These are phyloP conservation scores for Planoprotostelium fungivorum DNA, from an alignment of 78 protist genomes.

Conservation along the genomic window DNA sequence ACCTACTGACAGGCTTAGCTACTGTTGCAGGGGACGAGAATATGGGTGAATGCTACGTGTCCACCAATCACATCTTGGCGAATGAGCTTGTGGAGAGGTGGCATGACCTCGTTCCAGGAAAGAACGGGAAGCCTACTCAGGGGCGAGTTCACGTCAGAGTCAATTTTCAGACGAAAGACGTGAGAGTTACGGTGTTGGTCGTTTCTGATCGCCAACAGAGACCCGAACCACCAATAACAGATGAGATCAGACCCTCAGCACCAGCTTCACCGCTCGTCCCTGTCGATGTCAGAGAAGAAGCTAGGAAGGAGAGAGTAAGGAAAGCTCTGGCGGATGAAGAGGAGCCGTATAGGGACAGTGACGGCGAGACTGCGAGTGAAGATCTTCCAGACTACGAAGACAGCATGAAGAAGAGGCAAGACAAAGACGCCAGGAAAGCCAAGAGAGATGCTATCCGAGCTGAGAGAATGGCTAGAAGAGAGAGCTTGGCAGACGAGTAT, in stretches of 20 bases:
- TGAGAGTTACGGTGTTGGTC: not conserved
- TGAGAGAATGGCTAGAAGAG: not conserved
- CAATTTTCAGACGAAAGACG: not conserved
- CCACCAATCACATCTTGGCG: not conserved
- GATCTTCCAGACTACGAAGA: not conserved
- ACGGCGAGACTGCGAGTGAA: not conserved
- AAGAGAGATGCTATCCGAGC: not conserved
- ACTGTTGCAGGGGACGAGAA: not conserved
- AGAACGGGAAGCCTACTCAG: not conserved
- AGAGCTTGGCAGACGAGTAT: not conserved
- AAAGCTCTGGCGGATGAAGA: not conserved
- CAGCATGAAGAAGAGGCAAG: not conserved
- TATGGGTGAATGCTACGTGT: not conserved
- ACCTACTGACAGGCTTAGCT: not conserved
- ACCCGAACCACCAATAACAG: not conserved
- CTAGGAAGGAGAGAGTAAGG: not conserved
- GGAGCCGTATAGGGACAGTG: not conserved
- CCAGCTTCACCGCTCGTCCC: not conserved
- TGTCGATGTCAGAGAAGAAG: not conserved
- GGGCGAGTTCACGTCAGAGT: not conserved
- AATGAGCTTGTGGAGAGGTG: not conserved
- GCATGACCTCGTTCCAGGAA: not conserved
- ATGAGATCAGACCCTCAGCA: not conserved
- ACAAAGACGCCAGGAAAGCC: not conserved
- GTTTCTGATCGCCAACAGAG: not conserved